phyloP scores from a whole-genome alignment of 352 stramenopile genomes.

The Pythium insidiosum region DNA sequence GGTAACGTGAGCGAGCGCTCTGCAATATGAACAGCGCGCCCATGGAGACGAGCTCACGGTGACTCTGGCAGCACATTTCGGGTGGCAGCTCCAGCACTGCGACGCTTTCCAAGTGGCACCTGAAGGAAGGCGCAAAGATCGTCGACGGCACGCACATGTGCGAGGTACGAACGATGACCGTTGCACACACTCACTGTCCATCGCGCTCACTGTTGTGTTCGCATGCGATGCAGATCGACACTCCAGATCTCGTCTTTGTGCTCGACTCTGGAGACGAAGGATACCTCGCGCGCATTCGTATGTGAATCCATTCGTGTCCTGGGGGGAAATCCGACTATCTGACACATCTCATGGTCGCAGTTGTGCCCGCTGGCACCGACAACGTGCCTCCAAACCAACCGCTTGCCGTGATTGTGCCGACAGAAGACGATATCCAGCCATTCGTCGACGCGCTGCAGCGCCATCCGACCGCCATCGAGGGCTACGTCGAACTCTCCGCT shows the following conservation, averaged over 20 bases:
- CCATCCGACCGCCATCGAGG: conserved; percentile 58
- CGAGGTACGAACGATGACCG: conserved; percentile 24
- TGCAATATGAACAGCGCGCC: background rate
- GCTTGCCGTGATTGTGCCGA: conserved; percentile 70
- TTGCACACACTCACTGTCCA: no score
- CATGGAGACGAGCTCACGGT: conserved; percentile 1
- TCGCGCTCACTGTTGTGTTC: background rate
- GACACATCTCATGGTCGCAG: no score
- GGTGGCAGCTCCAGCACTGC: conserved; percentile 32
- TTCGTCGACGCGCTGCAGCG: conserved; percentile 51
- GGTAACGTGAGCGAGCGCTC: conserved; percentile 11
- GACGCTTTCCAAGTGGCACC: conserved; percentile 75
- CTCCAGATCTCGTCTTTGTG: conserved; percentile 72
- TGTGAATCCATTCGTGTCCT: conserved; percentile 10
- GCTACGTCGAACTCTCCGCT: conserved; percentile 18
- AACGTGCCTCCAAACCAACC: conserved; percentile 60
- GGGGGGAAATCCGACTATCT: no score
- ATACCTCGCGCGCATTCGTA: conserved; percentile 69
- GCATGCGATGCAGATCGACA: conserved; percentile 53
- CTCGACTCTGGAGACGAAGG: conserved; percentile 75
- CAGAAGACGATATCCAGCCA: conserved; percentile 43
- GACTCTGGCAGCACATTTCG: conserved; percentile 50
- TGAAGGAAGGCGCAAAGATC: conserved; percentile 51
- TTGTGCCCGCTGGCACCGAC: conserved; percentile 45
- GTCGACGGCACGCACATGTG: conserved; percentile 68